These are phyloP conservation scores for Yamadazyma sp. DNA, from an alignment of 1,139 yeast genomes.

Conservation along the genomic window DNA sequence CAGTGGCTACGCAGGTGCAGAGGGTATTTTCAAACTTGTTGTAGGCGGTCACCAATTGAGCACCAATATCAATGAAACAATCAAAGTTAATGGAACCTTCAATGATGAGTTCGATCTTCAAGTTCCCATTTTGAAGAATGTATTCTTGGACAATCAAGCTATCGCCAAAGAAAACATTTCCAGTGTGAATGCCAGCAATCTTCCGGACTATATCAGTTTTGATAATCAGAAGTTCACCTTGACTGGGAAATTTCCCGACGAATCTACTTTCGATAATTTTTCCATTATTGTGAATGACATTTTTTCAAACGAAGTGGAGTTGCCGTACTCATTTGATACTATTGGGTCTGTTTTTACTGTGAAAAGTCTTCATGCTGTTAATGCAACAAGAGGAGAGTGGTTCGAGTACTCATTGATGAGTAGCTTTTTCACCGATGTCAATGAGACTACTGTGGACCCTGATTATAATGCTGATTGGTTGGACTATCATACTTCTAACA, in stretches of 20 bases:
- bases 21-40: constrained; percentile 65
- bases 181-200: constrained; percentile 42
- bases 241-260: constrained; percentile 58
- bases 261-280: constrained; percentile 45
- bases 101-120: constrained; percentile 52
- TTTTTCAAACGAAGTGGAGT: constrained; percentile 61
- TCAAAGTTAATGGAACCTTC: constrained; percentile 66
- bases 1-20: constrained; percentile 71
- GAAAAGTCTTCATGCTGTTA: constrained; percentile 50
- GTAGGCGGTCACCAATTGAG: constrained; percentile 89
- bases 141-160: constrained; percentile 54
- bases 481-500: constrained; percentile 54
- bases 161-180: constrained; percentile 57
- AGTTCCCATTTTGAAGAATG: constrained; percentile 62
- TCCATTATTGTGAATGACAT: constrained; percentile 60
- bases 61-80: constrained; percentile 53
- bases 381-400: constrained; percentile 64
- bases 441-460: constrained; percentile 51
- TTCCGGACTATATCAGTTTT: constrained; percentile 64
- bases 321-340: constrained; percentile 54
- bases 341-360: constrained; percentile 56
- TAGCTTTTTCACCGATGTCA: constrained; percentile 54
- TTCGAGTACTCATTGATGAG: constrained; percentile 55
- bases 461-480: constrained; percentile 60
- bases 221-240: constrained; percentile 44